Percentiles rank a stretch among this genome's conserved stretches.
These are phyloP conservation scores for Talaromyces thailandensis DNA, from an alignment of 495 filamentous ascomycete genomes.

Conservation along the genomic window DNA sequence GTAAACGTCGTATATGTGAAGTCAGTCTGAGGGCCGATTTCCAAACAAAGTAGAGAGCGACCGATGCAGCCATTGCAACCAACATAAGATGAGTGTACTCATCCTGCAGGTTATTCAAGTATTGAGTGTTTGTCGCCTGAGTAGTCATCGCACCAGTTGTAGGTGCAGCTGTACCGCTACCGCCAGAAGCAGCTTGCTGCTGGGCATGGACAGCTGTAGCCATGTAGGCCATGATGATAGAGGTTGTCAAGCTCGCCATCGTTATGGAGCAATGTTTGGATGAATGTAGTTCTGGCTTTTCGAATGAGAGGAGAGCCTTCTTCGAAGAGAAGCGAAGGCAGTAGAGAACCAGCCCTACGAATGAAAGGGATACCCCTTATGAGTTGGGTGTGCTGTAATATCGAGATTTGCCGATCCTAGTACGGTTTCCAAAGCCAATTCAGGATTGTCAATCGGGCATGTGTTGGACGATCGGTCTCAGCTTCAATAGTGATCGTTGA, in stretches of 20 bases:
- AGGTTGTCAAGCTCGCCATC: neutral
- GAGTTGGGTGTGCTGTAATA: neutral
- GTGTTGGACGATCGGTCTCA: neutral
- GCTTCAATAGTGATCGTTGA: neutral
- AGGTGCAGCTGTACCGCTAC: neutral
- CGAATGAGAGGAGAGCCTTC: neutral
- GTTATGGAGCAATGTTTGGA: neutral
- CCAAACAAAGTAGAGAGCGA: conserved; percentile 41
- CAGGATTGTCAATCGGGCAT: neutral
- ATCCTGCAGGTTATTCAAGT: conserved; percentile 3
- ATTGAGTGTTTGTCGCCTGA: neutral
- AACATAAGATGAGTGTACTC: conserved; percentile 28
- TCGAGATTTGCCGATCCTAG: neutral
- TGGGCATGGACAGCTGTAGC: neutral
- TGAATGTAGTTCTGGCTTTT: neutral
- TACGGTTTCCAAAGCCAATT: neutral
- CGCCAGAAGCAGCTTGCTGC: neutral
- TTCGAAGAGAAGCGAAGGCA: neutral
- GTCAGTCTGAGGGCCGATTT: conserved; percentile 41
- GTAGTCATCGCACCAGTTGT: neutral
- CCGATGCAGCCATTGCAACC: conserved; percentile 41
- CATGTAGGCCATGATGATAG: neutral
- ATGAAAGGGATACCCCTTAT: neutral
- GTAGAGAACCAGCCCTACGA: neutral
- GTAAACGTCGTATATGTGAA: conserved; percentile 63